A percentile compares a stretch with the other conserved stretches of the same genome.
Evolutionary conservation across 176 grass and related monocot genomes (phyloP).

Genomic region (Panicum miliaceum): DNA sequence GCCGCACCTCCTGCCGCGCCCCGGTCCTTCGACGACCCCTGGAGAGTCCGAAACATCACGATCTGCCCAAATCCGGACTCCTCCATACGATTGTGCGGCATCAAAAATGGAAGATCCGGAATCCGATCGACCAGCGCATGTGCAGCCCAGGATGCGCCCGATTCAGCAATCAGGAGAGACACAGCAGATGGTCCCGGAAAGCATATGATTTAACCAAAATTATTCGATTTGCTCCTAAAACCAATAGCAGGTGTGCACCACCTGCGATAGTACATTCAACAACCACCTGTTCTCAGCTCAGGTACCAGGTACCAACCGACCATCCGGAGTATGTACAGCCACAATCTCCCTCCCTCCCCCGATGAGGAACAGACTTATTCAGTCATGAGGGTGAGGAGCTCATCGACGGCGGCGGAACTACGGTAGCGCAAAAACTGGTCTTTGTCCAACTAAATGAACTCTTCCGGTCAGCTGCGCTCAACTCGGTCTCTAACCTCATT

Average conservation of each 20-base stretch:
- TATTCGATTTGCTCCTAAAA: constrained; percentile 35
- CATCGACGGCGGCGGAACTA: neutral
- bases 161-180: neutral
- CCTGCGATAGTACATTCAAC: constrained; percentile 20
- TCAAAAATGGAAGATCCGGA: constrained; percentile 41
- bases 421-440: neutral
- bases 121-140: constrained; percentile 27
- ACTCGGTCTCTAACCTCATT: constrained; percentile 16
- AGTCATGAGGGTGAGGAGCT: neutral
- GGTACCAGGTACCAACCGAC: neutral
- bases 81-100: constrained; percentile 1
- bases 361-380: neutral
- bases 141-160: neutral
- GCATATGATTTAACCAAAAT: constrained; percentile 26
- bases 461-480: constrained; percentile 30
- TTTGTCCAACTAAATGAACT: constrained; percentile 8
- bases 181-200: constrained; percentile 14
- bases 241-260: constrained; percentile 21
- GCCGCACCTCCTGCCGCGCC: neutral
- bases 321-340: constrained; percentile 39
- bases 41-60: neutral
- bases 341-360: constrained; percentile 7
- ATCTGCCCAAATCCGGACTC: constrained; percentile 7
- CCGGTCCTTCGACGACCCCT: neutral
- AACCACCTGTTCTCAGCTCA: neutral